These are phyloP conservation scores for Chenopodium berlandieri DNA, from an alignment of 148 eudicot genomes.

Conservation along the genomic window DNA sequence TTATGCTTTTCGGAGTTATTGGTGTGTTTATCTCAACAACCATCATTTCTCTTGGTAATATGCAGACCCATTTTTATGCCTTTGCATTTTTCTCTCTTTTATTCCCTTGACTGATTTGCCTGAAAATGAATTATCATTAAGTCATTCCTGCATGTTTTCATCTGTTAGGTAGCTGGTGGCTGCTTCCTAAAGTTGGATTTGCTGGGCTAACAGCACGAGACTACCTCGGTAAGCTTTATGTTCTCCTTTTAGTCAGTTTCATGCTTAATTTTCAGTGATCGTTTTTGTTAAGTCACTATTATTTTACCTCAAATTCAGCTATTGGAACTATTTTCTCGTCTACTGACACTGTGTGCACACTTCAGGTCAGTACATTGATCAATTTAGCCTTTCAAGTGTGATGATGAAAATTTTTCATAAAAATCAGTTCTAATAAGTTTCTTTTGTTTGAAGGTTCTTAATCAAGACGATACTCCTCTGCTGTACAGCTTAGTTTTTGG, in stretches of 20 bases:
- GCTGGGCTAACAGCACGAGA: constrained; percentile 61
- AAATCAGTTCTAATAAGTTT: neutral
- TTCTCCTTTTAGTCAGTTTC: neutral
- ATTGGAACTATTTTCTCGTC: constrained; percentile 95
- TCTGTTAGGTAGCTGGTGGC: constrained; percentile 75
- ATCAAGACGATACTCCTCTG: constrained; percentile 95
- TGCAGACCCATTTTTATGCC: neutral
- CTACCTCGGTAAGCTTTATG: constrained; percentile 56
- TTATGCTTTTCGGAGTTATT: constrained; percentile 80
- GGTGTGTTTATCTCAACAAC: constrained; percentile 80
- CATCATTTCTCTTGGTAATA: constrained; percentile 69
- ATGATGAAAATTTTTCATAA: no score
- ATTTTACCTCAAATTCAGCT: constrained; percentile 39
- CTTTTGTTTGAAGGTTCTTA: constrained; percentile 51
- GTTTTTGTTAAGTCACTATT: neutral
- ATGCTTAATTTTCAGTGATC: neutral
- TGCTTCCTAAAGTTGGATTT: constrained; percentile 69
- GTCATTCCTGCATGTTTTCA: neutral
- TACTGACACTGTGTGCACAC: constrained; percentile 95
- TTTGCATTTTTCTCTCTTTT: neutral
- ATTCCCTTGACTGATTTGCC: neutral
- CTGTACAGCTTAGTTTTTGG: constrained; percentile 94
- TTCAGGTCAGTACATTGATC: constrained; percentile 57
- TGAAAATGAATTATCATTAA: neutral
- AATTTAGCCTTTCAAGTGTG: neutral